These are phyloP conservation scores for Tilletia walkeri DNA, from an alignment of 1,284 basidiomycete genomes.

Conservation along the genomic window DNA sequence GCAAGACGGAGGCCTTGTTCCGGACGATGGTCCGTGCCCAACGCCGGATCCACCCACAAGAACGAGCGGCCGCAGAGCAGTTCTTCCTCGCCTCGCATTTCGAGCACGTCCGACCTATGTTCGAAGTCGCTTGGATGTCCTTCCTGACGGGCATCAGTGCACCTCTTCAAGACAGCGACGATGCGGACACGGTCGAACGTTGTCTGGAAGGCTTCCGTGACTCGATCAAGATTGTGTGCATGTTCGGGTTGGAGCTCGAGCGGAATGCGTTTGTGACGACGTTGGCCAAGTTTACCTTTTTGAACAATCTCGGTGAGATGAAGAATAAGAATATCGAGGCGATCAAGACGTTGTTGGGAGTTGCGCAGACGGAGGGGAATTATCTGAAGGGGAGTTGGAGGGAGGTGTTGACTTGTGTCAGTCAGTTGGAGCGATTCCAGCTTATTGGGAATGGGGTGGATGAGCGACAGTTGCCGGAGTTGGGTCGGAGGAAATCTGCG, in stretches of 20 bases:
- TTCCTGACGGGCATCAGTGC: conserved; percentile 54
- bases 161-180: conserved; percentile 53
- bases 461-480: conserved; percentile 70
- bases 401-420: conserved; percentile 54
- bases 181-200: conserved; percentile 45
- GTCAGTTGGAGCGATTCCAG: conserved; percentile 55
- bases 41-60: conserved; percentile 44
- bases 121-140: conserved; percentile 56
- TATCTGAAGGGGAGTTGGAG: conserved; percentile 54
- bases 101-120: conserved; percentile 56
- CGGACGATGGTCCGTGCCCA: conserved; percentile 55
- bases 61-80: conserved; percentile 50
- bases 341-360: conserved; percentile 55
- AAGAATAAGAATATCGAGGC: conserved; percentile 55
- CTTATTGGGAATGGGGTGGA: conserved; percentile 56
- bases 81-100: conserved; percentile 55
- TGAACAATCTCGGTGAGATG: conserved; percentile 56
- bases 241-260: conserved; percentile 54
- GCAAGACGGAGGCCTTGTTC: conserved; percentile 55
- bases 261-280: conserved; percentile 55
- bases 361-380: conserved; percentile 54
- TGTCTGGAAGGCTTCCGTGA: conserved; percentile 53
- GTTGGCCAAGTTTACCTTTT: conserved; percentile 55
- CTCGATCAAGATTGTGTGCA: conserved; percentile 54
- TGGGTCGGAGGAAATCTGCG: conserved; percentile 66